Evolutionary conservation across 169 alveolate species (phyloP).

Genomic region (Plasmodium vinckei): DNA sequence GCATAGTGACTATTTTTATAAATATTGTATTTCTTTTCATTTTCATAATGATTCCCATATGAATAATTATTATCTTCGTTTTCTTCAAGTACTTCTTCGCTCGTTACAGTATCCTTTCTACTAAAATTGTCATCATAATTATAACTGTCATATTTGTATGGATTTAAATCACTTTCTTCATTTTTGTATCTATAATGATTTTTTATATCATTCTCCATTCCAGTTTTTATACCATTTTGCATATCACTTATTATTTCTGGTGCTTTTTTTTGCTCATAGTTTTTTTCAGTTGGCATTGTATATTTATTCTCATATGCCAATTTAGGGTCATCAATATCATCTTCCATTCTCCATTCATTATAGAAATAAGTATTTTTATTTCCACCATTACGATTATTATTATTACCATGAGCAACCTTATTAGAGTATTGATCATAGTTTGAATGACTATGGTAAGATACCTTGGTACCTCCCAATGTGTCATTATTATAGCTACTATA

Average conservation of each 20-base stretch:
- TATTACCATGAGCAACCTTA: neutral
- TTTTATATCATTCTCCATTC: neutral
- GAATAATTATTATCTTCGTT: neutral
- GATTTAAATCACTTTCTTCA: conserved; percentile 14
- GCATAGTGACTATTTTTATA: neutral
- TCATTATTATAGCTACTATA: conserved; percentile 13
- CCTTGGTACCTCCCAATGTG: neutral
- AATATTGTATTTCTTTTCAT: neutral
- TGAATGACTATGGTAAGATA: neutral
- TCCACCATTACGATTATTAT: neutral
- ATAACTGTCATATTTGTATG: conserved; percentile 10
- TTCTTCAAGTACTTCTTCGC: conserved; percentile 13
- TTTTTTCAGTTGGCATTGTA: too few species aligned
- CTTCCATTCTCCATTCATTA: too few species aligned
- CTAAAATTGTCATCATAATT: conserved; percentile 28
- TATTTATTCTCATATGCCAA: too few species aligned
- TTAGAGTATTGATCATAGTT: neutral
- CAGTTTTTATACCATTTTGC: neutral
- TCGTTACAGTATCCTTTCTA: conserved; percentile 38
- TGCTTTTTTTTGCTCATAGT: too few species aligned
- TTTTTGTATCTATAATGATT: conserved; percentile 7
- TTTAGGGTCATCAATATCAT: too few species aligned
- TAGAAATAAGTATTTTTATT: neutral
- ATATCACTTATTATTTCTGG: neutral
- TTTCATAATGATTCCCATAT: neutral